Percentiles rank a stretch among this genome's conserved stretches.
Conservation (phyloP, 495 filamentous ascomycete genomes). For the Cercophora newfieldiana region DNA sequence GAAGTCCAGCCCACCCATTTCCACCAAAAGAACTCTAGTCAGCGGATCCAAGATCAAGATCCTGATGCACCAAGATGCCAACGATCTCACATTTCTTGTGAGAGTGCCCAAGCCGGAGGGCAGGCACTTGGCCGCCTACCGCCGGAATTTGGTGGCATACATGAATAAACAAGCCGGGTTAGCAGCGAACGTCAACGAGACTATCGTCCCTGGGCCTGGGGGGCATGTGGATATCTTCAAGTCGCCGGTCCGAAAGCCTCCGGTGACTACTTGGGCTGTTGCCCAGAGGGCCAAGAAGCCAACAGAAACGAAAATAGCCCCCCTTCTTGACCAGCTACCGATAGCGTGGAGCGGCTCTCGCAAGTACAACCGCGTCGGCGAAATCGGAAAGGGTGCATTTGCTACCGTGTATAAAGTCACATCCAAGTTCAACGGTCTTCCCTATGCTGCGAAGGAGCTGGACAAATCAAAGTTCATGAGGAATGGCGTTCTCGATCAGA, state of each 20-base stretch:
- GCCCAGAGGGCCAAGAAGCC: conserved; percentile 9
- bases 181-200: conserved; percentile 35
- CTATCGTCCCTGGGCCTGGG: conserved; percentile 48
- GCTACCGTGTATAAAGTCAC: conserved; percentile 87
- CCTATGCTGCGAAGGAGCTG: conserved; percentile 88
- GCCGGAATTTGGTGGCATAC: conserved; percentile 58
- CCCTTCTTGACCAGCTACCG: conserved; percentile 30
- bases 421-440: conserved; percentile 71
- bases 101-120: conserved; percentile 74
- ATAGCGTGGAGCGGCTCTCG: conserved; percentile 75
- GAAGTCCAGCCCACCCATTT: conserved; percentile 41
- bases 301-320: conserved; percentile 8
- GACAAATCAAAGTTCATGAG: conserved; percentile 88
- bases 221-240: conserved; percentile 44
- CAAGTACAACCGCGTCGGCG: conserved; percentile 76
- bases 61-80: conserved; percentile 49
- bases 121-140: conserved; percentile 55
- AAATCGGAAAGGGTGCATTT: conserved; percentile 90
- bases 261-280: not conserved
- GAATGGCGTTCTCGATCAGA: conserved; percentile 77
- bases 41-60: conserved; percentile 74
- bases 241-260: conserved; percentile 8
- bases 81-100: conserved; percentile 75
- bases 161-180: conserved; percentile 31
- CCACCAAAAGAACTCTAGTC: conserved; percentile 60